Evolutionary conservation across 2,329 filamentous ascomycete genomes (phyloP).

Genomic region (Colletotrichum karsti): DNA sequence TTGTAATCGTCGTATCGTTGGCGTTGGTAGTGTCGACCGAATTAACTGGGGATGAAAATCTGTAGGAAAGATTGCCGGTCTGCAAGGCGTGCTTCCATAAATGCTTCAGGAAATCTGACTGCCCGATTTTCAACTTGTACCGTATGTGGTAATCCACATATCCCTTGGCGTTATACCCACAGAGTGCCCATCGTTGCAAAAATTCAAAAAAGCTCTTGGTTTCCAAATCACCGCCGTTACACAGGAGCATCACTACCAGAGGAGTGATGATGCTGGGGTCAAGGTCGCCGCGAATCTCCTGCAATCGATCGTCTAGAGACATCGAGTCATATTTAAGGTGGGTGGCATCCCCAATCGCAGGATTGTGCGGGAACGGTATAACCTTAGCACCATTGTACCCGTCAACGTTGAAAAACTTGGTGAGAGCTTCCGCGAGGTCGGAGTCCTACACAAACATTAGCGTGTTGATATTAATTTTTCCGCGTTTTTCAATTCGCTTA

Average conservation of each 20-base stretch:
- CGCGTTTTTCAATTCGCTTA: background rate
- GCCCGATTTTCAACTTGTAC: too few species aligned
- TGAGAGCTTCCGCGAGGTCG: slow-evolving; percentile 42
- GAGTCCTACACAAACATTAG: slow-evolving; percentile 30
- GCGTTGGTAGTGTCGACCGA: too few species aligned
- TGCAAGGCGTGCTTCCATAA: too few species aligned
- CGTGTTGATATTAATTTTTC: too few species aligned
- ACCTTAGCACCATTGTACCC: slow-evolving; percentile 44
- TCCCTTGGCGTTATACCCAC: too few species aligned
- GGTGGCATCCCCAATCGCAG: slow-evolving; percentile 33
- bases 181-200: slow-evolving; percentile 53
- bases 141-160: too few species aligned
- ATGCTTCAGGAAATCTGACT: too few species aligned
- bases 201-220: slow-evolving; percentile 56
- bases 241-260: slow-evolving; percentile 46
- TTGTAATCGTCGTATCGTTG: too few species aligned
- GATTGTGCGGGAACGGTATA: slow-evolving; percentile 50
- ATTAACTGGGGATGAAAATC: too few species aligned
- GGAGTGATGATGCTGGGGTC: slow-evolving; percentile 46
- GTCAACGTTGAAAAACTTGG: slow-evolving; percentile 56
- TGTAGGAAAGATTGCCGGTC: too few species aligned
- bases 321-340: slow-evolving; percentile 46
- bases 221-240: slow-evolving; percentile 50
- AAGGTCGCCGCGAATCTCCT: slow-evolving; percentile 45
- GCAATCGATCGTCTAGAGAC: slow-evolving; percentile 51